phyloP scores from a whole-genome alignment of 2,329 filamentous ascomycete genomes.

The Penicillium brasilianum region DNA sequence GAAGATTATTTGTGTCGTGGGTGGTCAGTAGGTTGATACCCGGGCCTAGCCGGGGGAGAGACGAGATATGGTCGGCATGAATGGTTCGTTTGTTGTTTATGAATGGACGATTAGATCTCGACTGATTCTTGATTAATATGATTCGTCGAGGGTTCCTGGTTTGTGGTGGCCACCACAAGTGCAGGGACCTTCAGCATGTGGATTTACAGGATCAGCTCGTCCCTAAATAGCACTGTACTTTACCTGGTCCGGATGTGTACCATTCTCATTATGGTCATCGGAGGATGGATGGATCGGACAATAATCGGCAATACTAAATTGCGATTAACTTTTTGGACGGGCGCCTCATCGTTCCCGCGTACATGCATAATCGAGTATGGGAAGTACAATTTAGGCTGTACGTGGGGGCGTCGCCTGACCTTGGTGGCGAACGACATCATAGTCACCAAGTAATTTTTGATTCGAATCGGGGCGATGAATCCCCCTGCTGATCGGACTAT shows the following conservation, averaged over 20 bases:
- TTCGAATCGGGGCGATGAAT: neutral
- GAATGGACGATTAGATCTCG: neutral
- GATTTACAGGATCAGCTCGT: neutral
- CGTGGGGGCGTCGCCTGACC: neutral
- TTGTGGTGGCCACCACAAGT: neutral
- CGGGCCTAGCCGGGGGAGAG: too few species aligned
- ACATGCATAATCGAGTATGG: neutral
- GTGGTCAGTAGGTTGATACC: constrained; percentile 18
- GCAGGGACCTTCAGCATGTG: neutral
- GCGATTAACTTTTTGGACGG: neutral
- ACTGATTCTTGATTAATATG: neutral
- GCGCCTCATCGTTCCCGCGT: neutral
- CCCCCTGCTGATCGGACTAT: neutral
- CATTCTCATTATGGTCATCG: neutral
- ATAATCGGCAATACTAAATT: neutral
- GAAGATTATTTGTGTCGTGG: constrained; percentile 53
- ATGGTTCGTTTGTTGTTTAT: neutral
- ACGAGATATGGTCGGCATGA: too few species aligned
- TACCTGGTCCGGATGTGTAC: neutral
- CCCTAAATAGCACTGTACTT: neutral
- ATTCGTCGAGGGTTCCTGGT: neutral
- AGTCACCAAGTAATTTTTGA: neutral
- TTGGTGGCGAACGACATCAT: neutral
- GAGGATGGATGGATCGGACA: constrained; percentile 4
- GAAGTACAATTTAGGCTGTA: neutral